Conservation (phyloP, 116 monocot species). For the Trichopus zeylanicus region DNA sequence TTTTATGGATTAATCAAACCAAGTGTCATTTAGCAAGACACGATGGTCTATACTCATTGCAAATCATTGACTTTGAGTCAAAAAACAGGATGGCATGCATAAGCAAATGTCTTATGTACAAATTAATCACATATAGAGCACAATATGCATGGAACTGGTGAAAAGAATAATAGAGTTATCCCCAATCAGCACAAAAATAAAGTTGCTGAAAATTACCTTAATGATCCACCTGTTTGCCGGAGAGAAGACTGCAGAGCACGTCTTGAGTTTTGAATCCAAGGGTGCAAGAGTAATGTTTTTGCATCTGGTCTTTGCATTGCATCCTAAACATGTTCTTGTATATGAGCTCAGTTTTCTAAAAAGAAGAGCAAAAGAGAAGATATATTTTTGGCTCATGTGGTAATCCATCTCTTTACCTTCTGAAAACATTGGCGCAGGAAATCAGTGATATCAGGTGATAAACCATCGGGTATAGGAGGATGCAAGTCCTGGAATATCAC, state of each 20-base stretch:
- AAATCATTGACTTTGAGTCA: too few species aligned
- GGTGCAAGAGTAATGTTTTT: conserved; percentile 76
- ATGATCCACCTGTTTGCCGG: conserved; percentile 46
- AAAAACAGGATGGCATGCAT: not conserved
- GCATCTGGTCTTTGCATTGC: conserved; percentile 98
- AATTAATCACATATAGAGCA: not conserved
- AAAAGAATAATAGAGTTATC: not conserved
- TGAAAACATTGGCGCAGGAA: conserved; percentile 93
- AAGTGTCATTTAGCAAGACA: not conserved
- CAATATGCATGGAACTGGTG: not conserved
- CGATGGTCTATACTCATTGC: not conserved
- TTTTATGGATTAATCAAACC: too few species aligned
- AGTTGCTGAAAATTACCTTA: conserved; percentile 29
- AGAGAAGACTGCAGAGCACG: conserved; percentile 65
- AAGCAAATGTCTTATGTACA: not conserved
- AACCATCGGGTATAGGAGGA: conserved; percentile 91
- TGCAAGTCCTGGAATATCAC: conserved; percentile 62
- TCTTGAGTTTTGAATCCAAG: conserved; percentile 94
- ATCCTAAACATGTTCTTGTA: conserved; percentile 45
- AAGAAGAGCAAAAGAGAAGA: not conserved
- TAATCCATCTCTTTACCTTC: conserved; percentile 40
- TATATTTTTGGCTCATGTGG: not conserved
- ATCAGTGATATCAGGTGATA: conserved; percentile 82
- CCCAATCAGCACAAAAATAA: not conserved
- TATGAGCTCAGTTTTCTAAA: conserved; percentile 5